Base-by-base conservation (phyloP, 1,284 basidiomycete species). In the Austropuccinia psidii region DNA sequence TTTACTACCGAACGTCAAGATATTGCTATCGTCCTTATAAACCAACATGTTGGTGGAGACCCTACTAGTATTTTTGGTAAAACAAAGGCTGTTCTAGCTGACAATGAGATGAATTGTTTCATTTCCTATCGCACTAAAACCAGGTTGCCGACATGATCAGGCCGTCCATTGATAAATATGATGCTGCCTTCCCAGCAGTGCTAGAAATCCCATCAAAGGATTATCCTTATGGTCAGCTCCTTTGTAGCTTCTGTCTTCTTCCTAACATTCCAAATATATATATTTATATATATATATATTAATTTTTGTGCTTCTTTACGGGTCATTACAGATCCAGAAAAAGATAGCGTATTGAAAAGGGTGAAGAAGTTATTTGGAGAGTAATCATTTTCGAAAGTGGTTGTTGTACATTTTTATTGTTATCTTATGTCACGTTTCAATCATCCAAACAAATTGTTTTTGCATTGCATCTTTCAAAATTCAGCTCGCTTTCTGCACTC, bases 311-410 rank as follows among this genome's bases (percentile, higher is more conserved):
- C 6, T 29, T 19, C 24, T 27, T 5, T 37, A 13, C 29, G 29
- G 70, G 27, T 61, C n/a, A 43, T 31, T 61, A 52, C 80, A 97
- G 94, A 99, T 82, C 96, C 96, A 6, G 87, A 89, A 11, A 98
- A 98, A 82, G 96, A 99, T 81, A 96, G 92, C 1, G 87, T 99
- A 41, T 84, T 99, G 78, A 98, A 97, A 82, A 88, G 96, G 58
- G 96, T 99, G 8, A 93, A 97, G 85, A 99, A 92, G 82, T 85
- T 97, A 37, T 90, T 93, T 79, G 94, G 93, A 79, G 93, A 96
- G 83, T 84, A 88, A 84, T 77, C 62, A 81, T 80, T 47, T 75
- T 70, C 62, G 76, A 77, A 75, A 81, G 72, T 57, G n/a, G n/a
- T n/a, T n/a, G n/a, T n/a, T 75, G 74, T 13, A 78, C 79, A 75